Evolutionary conservation across 257 asterid species (phyloP).

Genomic region (Leonotis leonurus): DNA sequence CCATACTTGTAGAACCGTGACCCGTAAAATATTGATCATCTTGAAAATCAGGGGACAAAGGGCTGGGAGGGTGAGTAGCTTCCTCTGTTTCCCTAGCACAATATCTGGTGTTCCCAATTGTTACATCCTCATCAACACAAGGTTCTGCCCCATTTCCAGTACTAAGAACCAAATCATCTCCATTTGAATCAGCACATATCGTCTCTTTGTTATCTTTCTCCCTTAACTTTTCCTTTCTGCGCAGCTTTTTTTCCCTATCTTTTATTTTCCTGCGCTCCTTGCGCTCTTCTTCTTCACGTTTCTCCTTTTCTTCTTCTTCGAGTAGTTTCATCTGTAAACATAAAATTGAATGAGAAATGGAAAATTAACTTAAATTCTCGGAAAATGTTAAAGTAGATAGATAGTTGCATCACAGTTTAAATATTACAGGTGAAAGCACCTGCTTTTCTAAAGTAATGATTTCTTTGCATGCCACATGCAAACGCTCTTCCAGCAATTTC

Average conservation of each 20-base stretch:
- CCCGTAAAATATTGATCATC: slow-evolving; percentile 44
- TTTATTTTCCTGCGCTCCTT: slow-evolving; percentile 64
- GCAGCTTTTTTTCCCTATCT: slow-evolving; percentile 86
- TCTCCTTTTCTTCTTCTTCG: slow-evolving; percentile 98
- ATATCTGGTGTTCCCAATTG: slow-evolving; percentile 32
- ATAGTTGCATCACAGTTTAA: slow-evolving; percentile 11
- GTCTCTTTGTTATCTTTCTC: slow-evolving; percentile 73
- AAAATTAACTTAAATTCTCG: slow-evolving; percentile 9
- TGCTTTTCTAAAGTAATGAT: slow-evolving; percentile 87
- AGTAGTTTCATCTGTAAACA: slow-evolving; percentile 76
- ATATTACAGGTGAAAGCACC: slow-evolving; percentile 38
- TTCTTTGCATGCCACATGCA: slow-evolving; percentile 96
- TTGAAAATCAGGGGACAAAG: slow-evolving; percentile 44
- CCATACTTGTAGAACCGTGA: slow-evolving; percentile 33
- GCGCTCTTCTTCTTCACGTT: slow-evolving; percentile 86
- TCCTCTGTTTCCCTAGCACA: slow-evolving; percentile 46
- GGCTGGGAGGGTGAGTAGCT: slow-evolving; percentile 33
- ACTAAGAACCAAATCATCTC: slow-evolving; percentile 30
- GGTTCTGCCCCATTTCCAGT: slow-evolving; percentile 33
- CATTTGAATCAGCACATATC: slow-evolving; percentile 34
- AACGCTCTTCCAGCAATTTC: slow-evolving; percentile 85
- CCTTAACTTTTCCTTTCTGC: slow-evolving; percentile 87
- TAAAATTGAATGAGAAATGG: slow-evolving; percentile 18
- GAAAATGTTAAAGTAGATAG: background rate
- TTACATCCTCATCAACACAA: slow-evolving; percentile 34